Evolutionary conservation across 768 basidiomycete genomes (phyloP), one percentile per base, ranked within the genome.

Genomic region (Hygrophoropsis aurantiaca): DNA sequence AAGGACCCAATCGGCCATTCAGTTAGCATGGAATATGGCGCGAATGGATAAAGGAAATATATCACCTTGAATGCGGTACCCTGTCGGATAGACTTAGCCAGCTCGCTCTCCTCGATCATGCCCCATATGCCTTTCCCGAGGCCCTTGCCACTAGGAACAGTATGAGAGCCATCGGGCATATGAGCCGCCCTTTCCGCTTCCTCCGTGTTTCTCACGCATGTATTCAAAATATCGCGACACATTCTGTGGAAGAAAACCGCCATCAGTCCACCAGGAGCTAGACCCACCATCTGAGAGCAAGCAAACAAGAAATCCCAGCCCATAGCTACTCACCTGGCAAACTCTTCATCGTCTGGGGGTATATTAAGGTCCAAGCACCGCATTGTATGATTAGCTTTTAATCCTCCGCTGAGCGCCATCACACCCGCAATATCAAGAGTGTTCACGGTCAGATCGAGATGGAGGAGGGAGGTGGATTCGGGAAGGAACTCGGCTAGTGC

Each of bases 401-500:
- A 69, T 0, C 94, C 90, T 2, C 83, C 85, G 45, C 82, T 86
- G 19, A 99, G 80, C 0, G 97, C 97, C 82, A 97, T 86, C 3
- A 97, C 87, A 15, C 91, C 94, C 0, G 94, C 94, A 27, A 93
- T 75, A 59, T 93, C 93, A 25, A 98, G 70, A 5, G 74, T 66
- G 62, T 95, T 95, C 55, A 78, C 71, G 0, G 93, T 97, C 23
- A 97, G 69, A 66, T 97, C 97, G 44, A 99, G 82, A 64, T 98
- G 94, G 0, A 97, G 74, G 4, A 99, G 74, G 0, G 87, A 87
- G 15, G 76, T 79, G 0, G 90, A 85, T 63, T 98, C 94, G 0
- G 94, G 94, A 1, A 98, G 80, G 72, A 97, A 98, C 64, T 98
- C 95, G 2, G 95, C 97, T 2, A 98, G 79, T 0, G 92, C 87